Percentiles rank a stretch among this genome's conserved stretches.
phyloP scores from a whole-genome alignment of 208 protist species.

The Leishmania arabica region DNA sequence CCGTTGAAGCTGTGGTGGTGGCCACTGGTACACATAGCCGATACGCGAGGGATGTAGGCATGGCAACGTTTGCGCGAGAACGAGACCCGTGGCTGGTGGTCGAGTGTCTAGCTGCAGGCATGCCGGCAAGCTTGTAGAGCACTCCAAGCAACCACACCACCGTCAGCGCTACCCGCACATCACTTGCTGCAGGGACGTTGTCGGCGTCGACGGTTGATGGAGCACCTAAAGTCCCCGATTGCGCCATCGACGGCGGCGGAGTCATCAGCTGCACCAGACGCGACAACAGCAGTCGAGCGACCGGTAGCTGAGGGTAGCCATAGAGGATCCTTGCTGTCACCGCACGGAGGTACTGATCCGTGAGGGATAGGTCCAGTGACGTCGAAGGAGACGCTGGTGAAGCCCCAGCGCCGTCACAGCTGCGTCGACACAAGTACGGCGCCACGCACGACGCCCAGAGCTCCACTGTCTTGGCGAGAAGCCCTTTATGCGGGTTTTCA shows the following conservation, averaged over 20 bases:
- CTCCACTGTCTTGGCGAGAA: slow-evolving; percentile 29
- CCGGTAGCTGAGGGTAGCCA: slow-evolving; percentile 28
- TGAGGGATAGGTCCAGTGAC: slow-evolving; percentile 9
- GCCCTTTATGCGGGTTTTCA: slow-evolving; percentile 10
- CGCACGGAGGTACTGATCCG: slow-evolving; percentile 25
- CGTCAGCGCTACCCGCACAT: background rate
- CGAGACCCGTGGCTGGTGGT: background rate
- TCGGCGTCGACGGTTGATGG: background rate
- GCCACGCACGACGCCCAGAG: slow-evolving; percentile 25
- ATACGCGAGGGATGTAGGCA: slow-evolving; percentile 5
- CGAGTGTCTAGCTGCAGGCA: background rate
- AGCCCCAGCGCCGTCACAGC: background rate
- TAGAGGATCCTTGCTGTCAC: slow-evolving; percentile 20
- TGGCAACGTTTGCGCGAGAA: background rate
- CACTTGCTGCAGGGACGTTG: no score
- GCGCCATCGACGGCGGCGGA: background rate
- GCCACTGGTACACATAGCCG: slow-evolving; percentile 17
- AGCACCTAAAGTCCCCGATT: background rate
- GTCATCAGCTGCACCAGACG: slow-evolving; percentile 16
- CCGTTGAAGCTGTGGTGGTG: background rate
- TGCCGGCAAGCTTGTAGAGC: background rate
- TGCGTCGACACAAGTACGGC: slow-evolving; percentile 20
- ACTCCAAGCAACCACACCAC: slow-evolving; percentile 9
- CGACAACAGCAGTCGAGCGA: slow-evolving; percentile 31
- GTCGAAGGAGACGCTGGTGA: background rate